Base-by-base conservation (phyloP, 1,139 yeast genomes). In the Meyerozyma elateridarum region DNA sequence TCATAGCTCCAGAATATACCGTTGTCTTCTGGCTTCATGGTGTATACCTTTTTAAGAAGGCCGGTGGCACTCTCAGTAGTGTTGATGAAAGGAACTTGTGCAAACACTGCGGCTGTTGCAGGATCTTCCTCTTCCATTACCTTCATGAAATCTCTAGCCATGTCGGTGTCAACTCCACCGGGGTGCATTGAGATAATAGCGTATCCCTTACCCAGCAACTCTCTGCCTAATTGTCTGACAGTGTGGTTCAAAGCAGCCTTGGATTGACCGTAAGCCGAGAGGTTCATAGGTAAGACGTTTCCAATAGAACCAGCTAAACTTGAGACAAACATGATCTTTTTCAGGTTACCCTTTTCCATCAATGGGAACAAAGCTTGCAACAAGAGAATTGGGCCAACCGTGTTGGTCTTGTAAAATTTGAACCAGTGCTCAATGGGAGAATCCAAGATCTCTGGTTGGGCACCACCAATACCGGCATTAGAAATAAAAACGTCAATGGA, bases 101-200 rank as follows among this genome's bases (percentile, higher is more conserved):
- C 25, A 8, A 4, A n/a, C 9, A 12, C 25, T 13, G 11, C 25
- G 8, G n/a, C 25, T 3, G 8, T 9, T n/a, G 12, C 25, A 22
- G 15, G 5, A n/a, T 22, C 15, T 15, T 22, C 15, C 8, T n/a
- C 14, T 13, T 19, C 9, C 20, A 8, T 19, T 9, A 8, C 9
- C 20, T 25, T 14, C 11, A 11, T 15, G 15, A 16, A 13, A n/a
- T 13, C 31, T 29, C 5, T 35, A 22, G 48, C 46, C 40, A 48
- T 47, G 32, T 57, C 62, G 22, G 59, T 57, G 11, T 43, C 35
- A n/a, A 52, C 61, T 25, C 48, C 28, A 3, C 68, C 68, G 8
- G 69, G 68, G 22, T 54, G 54, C 22, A 57, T 36, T 8, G 56
- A 38, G 6, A 56, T 33, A 19, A 55, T 49, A 8, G 37, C 48